Evolutionary conservation across 495 filamentous ascomycete genomes (phyloP).

Genomic region (Penicillium tannophilum): DNA sequence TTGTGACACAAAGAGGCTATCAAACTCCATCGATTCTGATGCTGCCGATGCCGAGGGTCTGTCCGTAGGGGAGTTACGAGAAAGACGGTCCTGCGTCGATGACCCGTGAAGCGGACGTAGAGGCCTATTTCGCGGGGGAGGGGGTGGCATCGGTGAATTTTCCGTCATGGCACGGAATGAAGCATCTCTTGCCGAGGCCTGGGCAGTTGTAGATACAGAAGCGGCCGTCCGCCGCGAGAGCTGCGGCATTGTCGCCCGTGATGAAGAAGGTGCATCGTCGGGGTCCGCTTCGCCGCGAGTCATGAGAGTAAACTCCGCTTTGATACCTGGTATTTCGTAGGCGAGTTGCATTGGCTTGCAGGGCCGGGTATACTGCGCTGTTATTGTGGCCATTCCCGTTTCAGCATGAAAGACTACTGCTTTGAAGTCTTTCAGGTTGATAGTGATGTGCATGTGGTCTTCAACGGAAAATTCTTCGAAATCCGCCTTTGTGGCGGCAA

Average conservation of each 20-base stretch:
- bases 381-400: conserved; percentile 66
- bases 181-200: conserved; percentile 21
- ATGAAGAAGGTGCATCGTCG: conserved; percentile 38
- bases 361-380: conserved; percentile 78
- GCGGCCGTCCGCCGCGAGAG: conserved; percentile 35
- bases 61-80: conserved; percentile 34
- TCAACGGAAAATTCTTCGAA: conserved; percentile 82
- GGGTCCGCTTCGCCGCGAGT: conserved; percentile 75
- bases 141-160: conserved; percentile 36
- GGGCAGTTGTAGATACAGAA: conserved; percentile 21
- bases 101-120: conserved; percentile 42
- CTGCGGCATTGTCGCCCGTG: conserved; percentile 33
- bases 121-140: conserved; percentile 33
- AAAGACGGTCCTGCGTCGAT: conserved; percentile 31
- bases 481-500: conserved; percentile 81
- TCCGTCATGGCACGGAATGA: conserved; percentile 7
- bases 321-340: conserved; percentile 73
- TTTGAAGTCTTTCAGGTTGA: conserved; percentile 94
- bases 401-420: conserved; percentile 86
- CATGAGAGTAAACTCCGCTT: conserved; percentile 91
- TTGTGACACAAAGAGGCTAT: conserved; percentile 76
- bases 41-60: conserved; percentile 48
- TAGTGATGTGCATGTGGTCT: conserved; percentile 80
- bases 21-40: conserved; percentile 60
- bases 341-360: conserved; percentile 80